Evolutionary conservation across 139 green algal genomes (phyloP).

Genomic region (Protoeuglena noctilucae): DNA sequence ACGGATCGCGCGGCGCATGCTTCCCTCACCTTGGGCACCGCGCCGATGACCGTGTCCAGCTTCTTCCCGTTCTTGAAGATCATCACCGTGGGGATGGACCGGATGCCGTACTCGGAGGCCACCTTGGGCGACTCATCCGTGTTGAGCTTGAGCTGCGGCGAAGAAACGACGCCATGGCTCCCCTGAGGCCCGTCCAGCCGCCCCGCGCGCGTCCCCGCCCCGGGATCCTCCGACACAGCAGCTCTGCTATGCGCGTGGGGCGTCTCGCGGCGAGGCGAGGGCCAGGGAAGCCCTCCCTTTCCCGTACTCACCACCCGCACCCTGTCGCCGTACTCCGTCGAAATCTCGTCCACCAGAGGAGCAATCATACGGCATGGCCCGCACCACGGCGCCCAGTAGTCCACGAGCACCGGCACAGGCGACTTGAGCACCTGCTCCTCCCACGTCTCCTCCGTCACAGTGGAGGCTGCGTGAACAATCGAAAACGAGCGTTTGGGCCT

Average conservation of each 20-base stretch:
- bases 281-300: no score
- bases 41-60: conserved; percentile 94
- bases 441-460: conserved; percentile 70
- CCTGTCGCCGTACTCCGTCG: conserved; percentile 55
- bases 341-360: conserved; percentile 74
- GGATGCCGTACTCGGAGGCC: conserved; percentile 89
- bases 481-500: no score
- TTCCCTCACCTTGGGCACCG: conserved; percentile 94
- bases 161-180: no score
- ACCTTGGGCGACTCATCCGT: conserved; percentile 86
- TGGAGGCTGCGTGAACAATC: conserved; percentile 29
- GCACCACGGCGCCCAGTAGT: conserved; percentile 89
- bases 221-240: no score
- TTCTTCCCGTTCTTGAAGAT: conserved; percentile 93
- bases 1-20: no score
- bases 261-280: no score
- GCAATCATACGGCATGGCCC: conserved; percentile 89
- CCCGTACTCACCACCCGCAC: conserved; percentile 15
- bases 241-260: no score
- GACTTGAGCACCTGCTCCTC: conserved; percentile 68
- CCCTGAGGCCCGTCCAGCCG: no score
- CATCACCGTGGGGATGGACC: conserved; percentile 93
- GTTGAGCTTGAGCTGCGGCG: conserved; percentile 83
- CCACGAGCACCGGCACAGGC: conserved; percentile 77
- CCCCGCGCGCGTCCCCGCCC: no score